A percentile compares a stretch with the other conserved stretches of the same genome.
Evolutionary conservation across 177 flowering plant species (phyloP).

Genomic region (Vitis hybrid): DNA sequence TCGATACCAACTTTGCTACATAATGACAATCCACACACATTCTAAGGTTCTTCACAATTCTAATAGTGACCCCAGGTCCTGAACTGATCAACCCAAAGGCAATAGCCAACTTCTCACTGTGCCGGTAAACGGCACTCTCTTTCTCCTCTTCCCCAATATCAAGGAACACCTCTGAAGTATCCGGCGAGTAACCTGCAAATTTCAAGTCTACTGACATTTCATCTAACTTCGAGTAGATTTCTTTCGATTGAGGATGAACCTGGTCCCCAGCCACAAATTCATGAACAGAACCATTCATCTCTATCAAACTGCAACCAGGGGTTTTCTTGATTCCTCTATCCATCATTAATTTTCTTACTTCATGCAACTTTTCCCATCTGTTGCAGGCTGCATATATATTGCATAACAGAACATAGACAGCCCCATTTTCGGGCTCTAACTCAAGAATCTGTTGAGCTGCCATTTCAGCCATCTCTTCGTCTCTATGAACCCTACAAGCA

Average conservation of each 20-base stretch:
- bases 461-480: constrained; percentile 35
- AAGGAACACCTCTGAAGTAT: constrained; percentile 35
- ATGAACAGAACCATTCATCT: constrained; percentile 36
- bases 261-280: constrained; percentile 43
- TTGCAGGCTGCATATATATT: constrained; percentile 45
- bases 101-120: constrained; percentile 43
- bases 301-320: constrained; percentile 46
- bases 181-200: constrained; percentile 31
- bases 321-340: constrained; percentile 35
- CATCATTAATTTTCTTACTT: constrained; percentile 33
- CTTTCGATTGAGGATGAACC: constrained; percentile 31
- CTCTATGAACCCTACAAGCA: constrained; percentile 43
- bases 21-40: constrained; percentile 40
- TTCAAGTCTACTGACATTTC: constrained; percentile 25
- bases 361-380: constrained; percentile 24
- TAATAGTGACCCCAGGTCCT: constrained; percentile 20
- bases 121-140: constrained; percentile 24
- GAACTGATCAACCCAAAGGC: constrained; percentile 35
- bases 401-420: constrained; percentile 36
- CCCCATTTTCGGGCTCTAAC: constrained; percentile 42
- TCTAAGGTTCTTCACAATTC: constrained; percentile 36
- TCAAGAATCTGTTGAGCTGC: constrained; percentile 35
- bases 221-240: constrained; percentile 26
- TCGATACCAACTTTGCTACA: constrained; percentile 36
- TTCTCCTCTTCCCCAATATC: constrained; percentile 38